A percentile compares a stretch with the other conserved stretches of the same genome.
phyloP scores from a whole-genome alignment of 305 asterid species.

The Fraxinus latifolia region DNA sequence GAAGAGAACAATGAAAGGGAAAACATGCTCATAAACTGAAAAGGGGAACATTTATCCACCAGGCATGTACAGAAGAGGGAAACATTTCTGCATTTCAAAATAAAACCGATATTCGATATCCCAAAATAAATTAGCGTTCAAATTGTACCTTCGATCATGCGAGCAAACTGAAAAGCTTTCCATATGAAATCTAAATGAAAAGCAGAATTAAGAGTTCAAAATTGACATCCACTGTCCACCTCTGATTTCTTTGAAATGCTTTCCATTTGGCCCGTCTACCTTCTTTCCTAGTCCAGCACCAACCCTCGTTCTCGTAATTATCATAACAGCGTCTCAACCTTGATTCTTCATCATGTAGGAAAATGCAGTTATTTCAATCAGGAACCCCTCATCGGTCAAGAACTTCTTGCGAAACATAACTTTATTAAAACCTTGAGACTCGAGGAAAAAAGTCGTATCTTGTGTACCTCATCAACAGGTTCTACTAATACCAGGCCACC shows the following conservation, averaged over 20 bases:
- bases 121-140: not conserved
- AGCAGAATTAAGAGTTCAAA: not conserved
- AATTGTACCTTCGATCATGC: not conserved
- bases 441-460: slow-evolving; percentile 9
- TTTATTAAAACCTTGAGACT: slow-evolving; percentile 26
- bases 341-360: slow-evolving; percentile 27
- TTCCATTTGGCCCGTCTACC: slow-evolving; percentile 23
- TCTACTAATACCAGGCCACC: slow-evolving; percentile 4
- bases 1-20: not conserved
- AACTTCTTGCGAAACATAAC: slow-evolving; percentile 29
- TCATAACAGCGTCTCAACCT: slow-evolving; percentile 27
- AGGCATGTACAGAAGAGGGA: not conserved
- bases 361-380: slow-evolving; percentile 31
- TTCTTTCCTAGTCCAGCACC: slow-evolving; percentile 15
- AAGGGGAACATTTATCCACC: not conserved
- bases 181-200: not conserved
- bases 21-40: not conserved
- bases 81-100: not conserved
- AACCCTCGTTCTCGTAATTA: not conserved
- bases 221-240: not conserved
- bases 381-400: slow-evolving; percentile 26
- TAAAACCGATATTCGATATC: not conserved
- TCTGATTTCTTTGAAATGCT: slow-evolving; percentile 21
- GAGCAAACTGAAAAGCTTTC: not conserved
- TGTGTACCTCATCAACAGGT: not conserved